A percentile compares a stretch with the other conserved stretches of the same genome.
phyloP scores from a whole-genome alignment of 2,329 filamentous ascomycete species.

The Hortaea werneckii region DNA sequence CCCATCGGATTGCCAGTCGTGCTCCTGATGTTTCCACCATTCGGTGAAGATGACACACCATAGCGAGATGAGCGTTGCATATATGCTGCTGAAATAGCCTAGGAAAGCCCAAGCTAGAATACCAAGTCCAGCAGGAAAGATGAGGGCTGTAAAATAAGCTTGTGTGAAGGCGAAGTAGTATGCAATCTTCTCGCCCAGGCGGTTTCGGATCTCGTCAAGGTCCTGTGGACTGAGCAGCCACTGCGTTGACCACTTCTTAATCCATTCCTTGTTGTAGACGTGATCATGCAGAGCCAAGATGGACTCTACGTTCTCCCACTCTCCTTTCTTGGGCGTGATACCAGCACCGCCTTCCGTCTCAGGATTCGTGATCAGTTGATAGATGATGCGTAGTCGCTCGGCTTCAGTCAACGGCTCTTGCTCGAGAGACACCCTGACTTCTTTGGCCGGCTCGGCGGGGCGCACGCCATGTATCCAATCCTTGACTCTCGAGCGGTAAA shows the following conservation, averaged over 20 bases:
- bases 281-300: constrained; percentile 43
- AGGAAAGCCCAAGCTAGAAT: constrained; percentile 70
- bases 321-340: constrained; percentile 40
- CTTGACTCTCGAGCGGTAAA: constrained; percentile 71
- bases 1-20: constrained; percentile 83
- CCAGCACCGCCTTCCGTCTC: constrained; percentile 39
- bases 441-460: constrained; percentile 62
- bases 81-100: constrained; percentile 72
- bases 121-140: constrained; percentile 73
- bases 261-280: constrained; percentile 43
- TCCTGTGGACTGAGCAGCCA: constrained; percentile 39
- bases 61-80: constrained; percentile 67
- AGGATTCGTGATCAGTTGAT: constrained; percentile 56
- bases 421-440: constrained; percentile 57
- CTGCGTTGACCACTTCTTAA: constrained; percentile 41
- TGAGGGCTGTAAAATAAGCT: constrained; percentile 75
- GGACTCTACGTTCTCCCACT: constrained; percentile 41
- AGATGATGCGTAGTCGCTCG: constrained; percentile 78
- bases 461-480: constrained; percentile 91
- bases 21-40: constrained; percentile 90
- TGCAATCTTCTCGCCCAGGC: constrained; percentile 56
- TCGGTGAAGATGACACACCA: constrained; percentile 88
- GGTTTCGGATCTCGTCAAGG: constrained; percentile 40
- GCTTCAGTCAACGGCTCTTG: constrained; percentile 74
- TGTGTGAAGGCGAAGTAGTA: constrained; percentile 95